phyloP scores from a whole-genome alignment of 331 rosid genomes.

The Telfairia occidentalis region DNA sequence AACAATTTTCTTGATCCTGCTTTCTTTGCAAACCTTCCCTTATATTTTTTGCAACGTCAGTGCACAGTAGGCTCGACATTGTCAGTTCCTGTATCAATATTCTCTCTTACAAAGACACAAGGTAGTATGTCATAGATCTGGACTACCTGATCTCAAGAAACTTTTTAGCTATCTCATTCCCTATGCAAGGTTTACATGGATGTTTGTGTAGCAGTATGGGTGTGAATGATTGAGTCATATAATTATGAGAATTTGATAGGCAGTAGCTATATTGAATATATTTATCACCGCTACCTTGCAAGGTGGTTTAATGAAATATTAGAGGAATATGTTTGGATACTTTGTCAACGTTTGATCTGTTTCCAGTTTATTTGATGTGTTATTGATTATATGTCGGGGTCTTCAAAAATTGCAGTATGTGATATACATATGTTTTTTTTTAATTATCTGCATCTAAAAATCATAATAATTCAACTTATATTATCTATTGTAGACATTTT shows the following conservation, averaged over 20 bases:
- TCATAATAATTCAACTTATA: background rate
- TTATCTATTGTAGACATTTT: background rate
- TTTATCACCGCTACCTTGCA: background rate
- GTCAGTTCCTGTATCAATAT: conserved; percentile 23
- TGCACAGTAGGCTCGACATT: conserved; percentile 27
- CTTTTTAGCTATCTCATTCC: background rate
- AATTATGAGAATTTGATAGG: background rate
- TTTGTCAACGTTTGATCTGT: background rate
- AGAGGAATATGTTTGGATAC: background rate
- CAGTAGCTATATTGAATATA: conserved; percentile 2
- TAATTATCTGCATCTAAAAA: background rate
- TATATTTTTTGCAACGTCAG: conserved; percentile 39
- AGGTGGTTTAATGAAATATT: background rate
- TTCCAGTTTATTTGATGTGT: background rate
- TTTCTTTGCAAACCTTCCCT: conserved; percentile 27
- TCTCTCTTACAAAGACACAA: background rate
- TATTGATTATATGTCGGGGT: background rate
- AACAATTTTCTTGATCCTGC: conserved; percentile 52
- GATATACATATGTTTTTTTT: background rate
- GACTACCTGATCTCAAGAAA: background rate
- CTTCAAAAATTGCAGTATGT: background rate
- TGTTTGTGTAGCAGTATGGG: background rate
- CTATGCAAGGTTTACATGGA: background rate
- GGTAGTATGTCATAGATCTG: background rate
- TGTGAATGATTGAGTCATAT: background rate